Evolutionary conservation across 2,329 filamentous ascomycete species (phyloP).

Genomic region (Cladosporium velox): DNA sequence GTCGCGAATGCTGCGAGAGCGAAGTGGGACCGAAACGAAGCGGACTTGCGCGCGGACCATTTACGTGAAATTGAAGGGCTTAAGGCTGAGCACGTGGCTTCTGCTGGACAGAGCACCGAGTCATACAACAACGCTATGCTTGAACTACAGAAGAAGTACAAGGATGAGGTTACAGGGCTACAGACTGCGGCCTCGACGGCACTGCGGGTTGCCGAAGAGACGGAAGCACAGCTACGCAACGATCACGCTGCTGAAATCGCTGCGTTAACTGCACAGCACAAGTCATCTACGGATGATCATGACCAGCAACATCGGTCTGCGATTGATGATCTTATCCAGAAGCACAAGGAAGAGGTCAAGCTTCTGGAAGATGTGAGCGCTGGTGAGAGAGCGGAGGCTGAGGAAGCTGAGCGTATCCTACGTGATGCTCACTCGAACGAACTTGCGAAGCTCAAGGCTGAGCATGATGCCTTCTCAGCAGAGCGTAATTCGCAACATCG

Average conservation of each 20-base stretch:
- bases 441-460: slow-evolving; percentile 1
- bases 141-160: slow-evolving; percentile 18
- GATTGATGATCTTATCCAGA: background rate
- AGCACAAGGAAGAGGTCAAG: slow-evolving; percentile 17
- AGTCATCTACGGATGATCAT: background rate
- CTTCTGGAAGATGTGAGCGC: background rate
- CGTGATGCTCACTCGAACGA: background rate
- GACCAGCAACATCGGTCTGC: background rate
- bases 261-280: background rate
- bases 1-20: background rate
- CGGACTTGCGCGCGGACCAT: background rate
- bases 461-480: slow-evolving; percentile 17
- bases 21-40: background rate
- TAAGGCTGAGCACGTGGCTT: slow-evolving; percentile 18
- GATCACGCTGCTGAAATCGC: slow-evolving; percentile 7
- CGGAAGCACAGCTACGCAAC: background rate
- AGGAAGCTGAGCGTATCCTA: background rate
- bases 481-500: slow-evolving; percentile 13
- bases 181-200: background rate
- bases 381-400: background rate
- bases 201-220: background rate
- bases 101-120: background rate
- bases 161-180: background rate
- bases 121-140: slow-evolving; percentile 15
- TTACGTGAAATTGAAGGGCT: background rate